phyloP scores from a whole-genome alignment of 306 rosid genomes.

The Luffa acutangula region DNA sequence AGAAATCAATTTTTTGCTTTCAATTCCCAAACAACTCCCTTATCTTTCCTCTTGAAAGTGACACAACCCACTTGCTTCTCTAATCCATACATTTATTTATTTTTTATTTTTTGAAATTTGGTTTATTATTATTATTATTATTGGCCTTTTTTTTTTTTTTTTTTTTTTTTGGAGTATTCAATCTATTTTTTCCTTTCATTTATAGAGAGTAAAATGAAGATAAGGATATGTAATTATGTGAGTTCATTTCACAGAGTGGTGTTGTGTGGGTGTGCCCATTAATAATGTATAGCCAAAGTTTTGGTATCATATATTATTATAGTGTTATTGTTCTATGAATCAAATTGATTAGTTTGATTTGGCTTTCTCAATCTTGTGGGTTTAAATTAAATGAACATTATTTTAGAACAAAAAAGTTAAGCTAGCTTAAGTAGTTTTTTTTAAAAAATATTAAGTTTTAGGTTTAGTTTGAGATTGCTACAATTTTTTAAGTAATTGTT shows the following conservation, averaged over 20 bases:
- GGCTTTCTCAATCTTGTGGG: too few species aligned
- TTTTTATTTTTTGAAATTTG: not conserved
- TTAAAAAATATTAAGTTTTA: too few species aligned
- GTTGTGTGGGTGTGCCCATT: not conserved
- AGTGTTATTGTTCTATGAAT: not conserved
- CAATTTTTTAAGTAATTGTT: too few species aligned
- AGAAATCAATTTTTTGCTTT: constrained; percentile 32
- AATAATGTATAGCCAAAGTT: not conserved
- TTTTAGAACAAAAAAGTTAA: too few species aligned
- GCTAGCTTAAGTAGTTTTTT: too few species aligned
- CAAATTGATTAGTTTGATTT: not conserved
- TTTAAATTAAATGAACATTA: too few species aligned
- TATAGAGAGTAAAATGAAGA: not conserved
- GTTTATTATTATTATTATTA: too few species aligned
- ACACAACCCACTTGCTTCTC: constrained; percentile 3
- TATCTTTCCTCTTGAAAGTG: not conserved
- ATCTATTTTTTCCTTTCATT: not conserved
- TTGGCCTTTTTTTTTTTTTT: not conserved
- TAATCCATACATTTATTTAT: not conserved
- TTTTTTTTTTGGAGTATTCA: not conserved
- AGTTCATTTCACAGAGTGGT: not conserved
- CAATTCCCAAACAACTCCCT: constrained; percentile 38
- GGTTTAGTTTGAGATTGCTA: too few species aligned
- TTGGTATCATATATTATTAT: not conserved
- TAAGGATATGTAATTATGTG: not conserved